Percentiles rank a stretch among this genome's conserved stretches.
Conservation (phyloP, 305 asterid genomes). For the Solanum hybrid region DNA sequence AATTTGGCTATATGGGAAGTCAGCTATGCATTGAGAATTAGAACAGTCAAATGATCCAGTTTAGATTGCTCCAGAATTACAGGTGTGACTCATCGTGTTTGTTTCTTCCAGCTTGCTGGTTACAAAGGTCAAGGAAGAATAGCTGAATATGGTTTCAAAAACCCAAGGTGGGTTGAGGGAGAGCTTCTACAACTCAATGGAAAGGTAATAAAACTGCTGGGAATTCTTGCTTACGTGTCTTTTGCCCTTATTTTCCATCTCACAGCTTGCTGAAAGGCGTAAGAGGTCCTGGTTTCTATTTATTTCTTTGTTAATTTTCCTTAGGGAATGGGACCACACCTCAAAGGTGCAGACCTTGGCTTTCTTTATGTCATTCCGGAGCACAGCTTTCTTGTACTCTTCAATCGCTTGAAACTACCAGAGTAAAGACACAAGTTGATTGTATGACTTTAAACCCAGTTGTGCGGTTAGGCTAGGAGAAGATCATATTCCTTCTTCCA, state of each 20-base stretch:
- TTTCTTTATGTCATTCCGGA: constrained; percentile 81
- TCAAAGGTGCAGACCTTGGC: constrained; percentile 94
- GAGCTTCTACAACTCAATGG: constrained; percentile 88
- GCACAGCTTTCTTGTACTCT: constrained; percentile 90
- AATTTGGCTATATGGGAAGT: not conserved
- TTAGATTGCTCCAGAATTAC: constrained; percentile 4
- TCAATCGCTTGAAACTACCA: constrained; percentile 80
- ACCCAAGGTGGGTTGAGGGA: constrained; percentile 92
- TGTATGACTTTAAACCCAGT: not conserved
- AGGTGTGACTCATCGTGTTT: not conserved
- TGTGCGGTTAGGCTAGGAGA: not conserved
- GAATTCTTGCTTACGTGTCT: not conserved
- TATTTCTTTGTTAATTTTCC: not conserved
- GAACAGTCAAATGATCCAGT: not conserved
- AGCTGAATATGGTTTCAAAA: constrained; percentile 74
- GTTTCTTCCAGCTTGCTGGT: constrained; percentile 52
- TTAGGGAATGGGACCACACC: constrained; percentile 77
- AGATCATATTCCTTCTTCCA: not conserved
- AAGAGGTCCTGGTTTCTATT: not conserved
- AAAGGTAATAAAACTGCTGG: constrained; percentile 39
- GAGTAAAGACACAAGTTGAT: constrained; percentile 24
- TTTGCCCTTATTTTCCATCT: not conserved
- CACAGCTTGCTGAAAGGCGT: not conserved
- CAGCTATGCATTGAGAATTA: not conserved
- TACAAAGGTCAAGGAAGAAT: constrained; percentile 93